Percentiles rank a stretch among this genome's conserved stretches.
Evolutionary conservation across 202 grass and related monocot genomes (phyloP).

Genomic region (Elaeis oleifera): DNA sequence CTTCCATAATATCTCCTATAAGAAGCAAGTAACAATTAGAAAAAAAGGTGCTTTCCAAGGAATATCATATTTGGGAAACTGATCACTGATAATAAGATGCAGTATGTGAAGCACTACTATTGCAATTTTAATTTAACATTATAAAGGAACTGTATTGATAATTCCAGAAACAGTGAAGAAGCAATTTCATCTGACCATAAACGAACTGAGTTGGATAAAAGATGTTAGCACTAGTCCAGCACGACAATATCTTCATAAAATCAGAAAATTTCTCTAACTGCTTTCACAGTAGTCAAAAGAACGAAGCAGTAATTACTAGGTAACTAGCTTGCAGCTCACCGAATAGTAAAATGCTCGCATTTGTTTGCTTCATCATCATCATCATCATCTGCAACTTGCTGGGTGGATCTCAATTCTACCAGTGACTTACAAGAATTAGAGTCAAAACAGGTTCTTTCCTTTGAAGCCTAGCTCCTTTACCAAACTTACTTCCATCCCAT

Average conservation of each 20-base stretch:
- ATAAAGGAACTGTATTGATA: too few species aligned
- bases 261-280: too few species aligned
- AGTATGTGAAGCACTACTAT: too few species aligned
- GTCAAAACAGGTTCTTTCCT: neutral
- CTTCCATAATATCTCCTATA: too few species aligned
- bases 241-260: too few species aligned
- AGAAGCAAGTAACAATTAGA: too few species aligned
- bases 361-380: neutral
- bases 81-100: too few species aligned
- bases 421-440: neutral
- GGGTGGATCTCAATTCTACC: neutral
- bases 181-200: neutral
- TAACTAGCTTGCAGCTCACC: neutral
- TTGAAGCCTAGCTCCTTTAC: neutral
- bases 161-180: neutral
- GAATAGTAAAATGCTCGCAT: conserved; percentile 16
- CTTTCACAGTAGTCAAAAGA: too few species aligned
- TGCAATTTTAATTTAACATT: too few species aligned
- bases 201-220: neutral
- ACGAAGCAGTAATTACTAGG: too few species aligned
- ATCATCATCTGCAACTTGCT: neutral
- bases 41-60: too few species aligned
- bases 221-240: neutral
- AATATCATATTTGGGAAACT: too few species aligned
- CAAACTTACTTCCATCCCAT: conserved; percentile 4